These are phyloP conservation scores for Botrytis porri DNA, from an alignment of 2,329 filamentous ascomycete species.

Conservation along the genomic window DNA sequence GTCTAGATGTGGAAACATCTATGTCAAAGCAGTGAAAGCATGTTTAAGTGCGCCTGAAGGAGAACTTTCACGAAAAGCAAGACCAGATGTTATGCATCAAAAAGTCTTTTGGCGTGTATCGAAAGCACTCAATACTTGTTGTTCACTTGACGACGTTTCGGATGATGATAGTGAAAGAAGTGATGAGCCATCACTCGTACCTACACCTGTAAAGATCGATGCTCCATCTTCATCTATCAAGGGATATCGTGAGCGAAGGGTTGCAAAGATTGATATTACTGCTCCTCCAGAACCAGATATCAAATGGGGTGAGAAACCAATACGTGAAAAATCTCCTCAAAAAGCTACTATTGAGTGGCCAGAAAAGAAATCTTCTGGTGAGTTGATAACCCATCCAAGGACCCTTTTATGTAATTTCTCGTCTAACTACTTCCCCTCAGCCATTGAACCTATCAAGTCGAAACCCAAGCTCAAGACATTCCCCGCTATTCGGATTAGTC, in stretches of 20 bases:
- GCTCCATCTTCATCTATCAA: constrained; percentile 27
- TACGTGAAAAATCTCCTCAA: constrained; percentile 23
- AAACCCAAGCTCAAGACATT: constrained; percentile 54
- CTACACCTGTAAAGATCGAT: constrained; percentile 27
- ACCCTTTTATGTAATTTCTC: not conserved
- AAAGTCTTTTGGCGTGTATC: constrained; percentile 53
- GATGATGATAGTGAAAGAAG: constrained; percentile 50
- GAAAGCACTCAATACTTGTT: constrained; percentile 55
- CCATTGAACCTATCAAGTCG: constrained; percentile 26
- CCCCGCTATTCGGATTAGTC: constrained; percentile 55
- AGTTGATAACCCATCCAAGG: not conserved
- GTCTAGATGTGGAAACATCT: constrained; percentile 66
- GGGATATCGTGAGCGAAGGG: constrained; percentile 20
- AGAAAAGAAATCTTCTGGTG: constrained; percentile 30
- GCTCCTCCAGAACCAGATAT: constrained; percentile 23
- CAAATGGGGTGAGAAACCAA: constrained; percentile 30
- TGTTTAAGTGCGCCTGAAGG: constrained; percentile 70
- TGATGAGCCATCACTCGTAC: constrained; percentile 43
- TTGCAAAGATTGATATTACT: constrained; percentile 19
- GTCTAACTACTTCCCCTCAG: constrained; percentile 17
- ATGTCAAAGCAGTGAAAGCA: constrained; percentile 70
- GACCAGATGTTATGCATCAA: constrained; percentile 54
- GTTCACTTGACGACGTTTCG: constrained; percentile 57
- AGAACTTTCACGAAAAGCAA: constrained; percentile 48
- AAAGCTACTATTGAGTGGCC: constrained; percentile 23